Evolutionary conservation across 2,329 filamentous ascomycete species (phyloP), one percentile per base, ranked within the genome.

Genomic region (Pseudocercospora fijiensis): DNA sequence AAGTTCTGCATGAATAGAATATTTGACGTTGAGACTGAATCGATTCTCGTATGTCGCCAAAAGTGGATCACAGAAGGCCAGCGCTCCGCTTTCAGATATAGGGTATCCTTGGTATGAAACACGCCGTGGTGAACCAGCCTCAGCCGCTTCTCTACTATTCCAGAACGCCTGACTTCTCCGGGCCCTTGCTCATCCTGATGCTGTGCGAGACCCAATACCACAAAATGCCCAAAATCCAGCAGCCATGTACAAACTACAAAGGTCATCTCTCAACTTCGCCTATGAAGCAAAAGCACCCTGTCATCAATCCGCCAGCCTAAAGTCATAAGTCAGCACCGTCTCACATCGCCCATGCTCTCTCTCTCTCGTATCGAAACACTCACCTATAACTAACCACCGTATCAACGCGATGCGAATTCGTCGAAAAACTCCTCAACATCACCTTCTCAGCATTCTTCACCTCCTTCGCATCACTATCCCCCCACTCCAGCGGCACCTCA

Each of bases 401-500:
- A 75, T 97, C 95, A 26, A 99, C 94, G 24, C 91, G 86, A 77
- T 99, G 95, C 73, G 89, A 96, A 69, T 89, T 92, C 16, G 95
- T 99, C 78, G 93, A 97, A 81, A 98, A 99, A 69, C 94, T 96
- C 65, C 95, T 86, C 74, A 99, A 81, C 80, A 97, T 93, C 28
- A 99, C 95, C 75, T 95, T 92, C 82, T 99, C 95, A 47, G 91
- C 94, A 72, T 95, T 91, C 75, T 88, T 84, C 70, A 99, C 97
- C 82, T 99, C 95, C 81, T 96, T 97, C 60, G 94, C 93, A 78
- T 98, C 95, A 71, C 92, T 96, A 80, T 99, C 95, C 53, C 95
- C 95, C 95, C 95, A 99, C 78, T 99, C 95, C 63, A 99, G 89
- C 3, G 95, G 95, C 13, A 99, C 95, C 55, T 98, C 94, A 63